Evolutionary conservation across 2,329 filamentous ascomycete species (phyloP), one percentile per base, ranked within the genome.

Genomic region (Xylariales sp.): DNA sequence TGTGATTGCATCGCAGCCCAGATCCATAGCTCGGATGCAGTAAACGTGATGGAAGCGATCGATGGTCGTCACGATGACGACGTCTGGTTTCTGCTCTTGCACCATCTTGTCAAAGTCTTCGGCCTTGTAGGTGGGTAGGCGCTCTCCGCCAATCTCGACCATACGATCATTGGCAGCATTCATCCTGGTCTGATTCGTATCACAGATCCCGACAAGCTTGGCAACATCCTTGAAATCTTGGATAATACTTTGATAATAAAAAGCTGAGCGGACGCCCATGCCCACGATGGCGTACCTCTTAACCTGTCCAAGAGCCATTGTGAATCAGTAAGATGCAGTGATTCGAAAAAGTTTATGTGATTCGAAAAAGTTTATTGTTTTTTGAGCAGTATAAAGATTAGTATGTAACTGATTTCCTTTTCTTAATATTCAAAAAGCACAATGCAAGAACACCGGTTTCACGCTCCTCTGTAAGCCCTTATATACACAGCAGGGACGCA

Each of bases 51-150:
- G 78, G 4, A 74, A 77, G 19, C 76, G 69, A 56, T 82, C 78
- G 48, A 81, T 78, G 0, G 77, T 81, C 1, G 77, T 81, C n/a
- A 81, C 66, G 45, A 82, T 80, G 13, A 82, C 67, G 49, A 78
- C 75, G 53, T 81, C 74, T 0, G 78, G 77, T 40, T 65, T 65
- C 0, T 72, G 73, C 33, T 77, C 72, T 21, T 57, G 39, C 44
- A 78, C 65, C 78, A 82, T 81, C 33, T 59, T 57, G 51, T 79
- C 76, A 46, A 81, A 82, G 47, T 74, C 64, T 11, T 55, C 42
- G 0, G 76, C 74, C 19, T 66, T 61, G 54, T 70, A 82, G 0
- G 73, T 76, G 2, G 76, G 74, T 0, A 81, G 64, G 2, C 57
- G 48, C 3, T 47, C 53, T 46, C 76, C 66, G 17, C 72, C 69